These are phyloP conservation scores for Drechslerella stenobrocha DNA, from an alignment of 2,329 filamentous ascomycete species.

Conservation along the genomic window DNA sequence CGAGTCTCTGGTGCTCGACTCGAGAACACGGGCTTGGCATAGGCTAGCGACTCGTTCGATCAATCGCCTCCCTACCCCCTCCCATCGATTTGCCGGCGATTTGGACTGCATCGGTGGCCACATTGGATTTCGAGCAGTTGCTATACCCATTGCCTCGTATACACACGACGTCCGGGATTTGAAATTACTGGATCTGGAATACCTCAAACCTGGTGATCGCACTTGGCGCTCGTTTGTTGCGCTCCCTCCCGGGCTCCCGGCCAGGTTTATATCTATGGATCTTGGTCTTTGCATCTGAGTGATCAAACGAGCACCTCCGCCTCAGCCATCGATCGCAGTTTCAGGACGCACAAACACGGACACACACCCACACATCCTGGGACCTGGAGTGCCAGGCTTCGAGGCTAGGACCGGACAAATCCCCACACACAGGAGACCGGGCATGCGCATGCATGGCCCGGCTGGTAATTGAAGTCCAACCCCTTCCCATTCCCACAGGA, in stretches of 20 bases:
- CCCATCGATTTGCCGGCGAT: constrained; percentile 29
- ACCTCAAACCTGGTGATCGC: constrained; percentile 39
- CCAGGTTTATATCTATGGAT: constrained; percentile 36
- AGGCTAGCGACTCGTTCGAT: constrained; percentile 19
- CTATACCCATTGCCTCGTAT: neutral
- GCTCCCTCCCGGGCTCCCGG: constrained; percentile 21
- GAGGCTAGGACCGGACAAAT: constrained; percentile 1
- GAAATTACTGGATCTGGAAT: too few species aligned
- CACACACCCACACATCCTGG: constrained; percentile 5
- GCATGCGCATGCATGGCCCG: too few species aligned
- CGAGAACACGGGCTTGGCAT: constrained; percentile 32
- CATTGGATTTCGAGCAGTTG: too few species aligned
- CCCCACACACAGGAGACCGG: neutral
- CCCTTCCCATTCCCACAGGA: neutral
- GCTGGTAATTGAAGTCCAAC: neutral
- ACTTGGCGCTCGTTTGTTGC: constrained; percentile 25
- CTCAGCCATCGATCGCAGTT: constrained; percentile 2
- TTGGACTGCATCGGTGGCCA: constrained; percentile 20
- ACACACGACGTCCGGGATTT: constrained; percentile 18
- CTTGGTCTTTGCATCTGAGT: constrained; percentile 7
- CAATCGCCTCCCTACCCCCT: constrained; percentile 31
- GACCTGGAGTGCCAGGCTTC: too few species aligned
- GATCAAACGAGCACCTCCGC: constrained; percentile 5
- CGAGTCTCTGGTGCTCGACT: constrained; percentile 19
- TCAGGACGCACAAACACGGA: too few species aligned